phyloP scores from a whole-genome alignment of 805 yeast species.

The Starmerella ratchasimensis region DNA sequence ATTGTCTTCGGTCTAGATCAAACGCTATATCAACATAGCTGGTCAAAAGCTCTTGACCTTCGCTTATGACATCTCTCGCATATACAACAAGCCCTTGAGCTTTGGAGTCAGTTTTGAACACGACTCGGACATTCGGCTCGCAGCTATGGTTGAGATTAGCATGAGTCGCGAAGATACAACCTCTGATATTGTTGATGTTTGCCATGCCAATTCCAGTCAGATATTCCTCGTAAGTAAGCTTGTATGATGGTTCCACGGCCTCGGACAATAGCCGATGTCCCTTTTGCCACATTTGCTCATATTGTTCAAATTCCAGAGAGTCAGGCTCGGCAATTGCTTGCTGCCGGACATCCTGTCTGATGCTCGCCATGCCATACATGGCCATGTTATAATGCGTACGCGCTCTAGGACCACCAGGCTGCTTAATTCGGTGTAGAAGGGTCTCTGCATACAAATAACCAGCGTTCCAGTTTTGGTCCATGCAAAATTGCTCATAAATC shows the following conservation, averaged over 20 bases:
- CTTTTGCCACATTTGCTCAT: constrained; percentile 37
- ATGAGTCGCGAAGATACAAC: constrained; percentile 45
- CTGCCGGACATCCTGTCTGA: constrained; percentile 52
- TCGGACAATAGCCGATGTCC: constrained; percentile 39
- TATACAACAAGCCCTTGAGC: constrained; percentile 44
- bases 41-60: constrained; percentile 56
- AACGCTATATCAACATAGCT: constrained; percentile 58
- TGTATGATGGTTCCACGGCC: constrained; percentile 30
- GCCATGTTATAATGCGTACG: constrained; percentile 27
- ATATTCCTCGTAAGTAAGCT: constrained; percentile 39
- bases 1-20: constrained; percentile 47
- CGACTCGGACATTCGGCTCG: constrained; percentile 48
- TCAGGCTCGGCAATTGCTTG: constrained; percentile 34
- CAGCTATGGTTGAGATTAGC: constrained; percentile 70
- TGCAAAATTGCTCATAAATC: constrained; percentile 45
- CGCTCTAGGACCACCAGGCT: constrained; percentile 5
- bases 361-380: constrained; percentile 50
- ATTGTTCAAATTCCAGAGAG: constrained; percentile 30
- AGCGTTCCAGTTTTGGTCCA: constrained; percentile 53
- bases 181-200: constrained; percentile 59
- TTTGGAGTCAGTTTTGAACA: constrained; percentile 29
- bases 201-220: constrained; percentile 54
- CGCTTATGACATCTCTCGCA: constrained; percentile 43
- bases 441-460: constrained; percentile 51
- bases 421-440: constrained; percentile 30